Base-by-base conservation (phyloP, 441 rosid species). In the Arabidopsis lyrata region DNA sequence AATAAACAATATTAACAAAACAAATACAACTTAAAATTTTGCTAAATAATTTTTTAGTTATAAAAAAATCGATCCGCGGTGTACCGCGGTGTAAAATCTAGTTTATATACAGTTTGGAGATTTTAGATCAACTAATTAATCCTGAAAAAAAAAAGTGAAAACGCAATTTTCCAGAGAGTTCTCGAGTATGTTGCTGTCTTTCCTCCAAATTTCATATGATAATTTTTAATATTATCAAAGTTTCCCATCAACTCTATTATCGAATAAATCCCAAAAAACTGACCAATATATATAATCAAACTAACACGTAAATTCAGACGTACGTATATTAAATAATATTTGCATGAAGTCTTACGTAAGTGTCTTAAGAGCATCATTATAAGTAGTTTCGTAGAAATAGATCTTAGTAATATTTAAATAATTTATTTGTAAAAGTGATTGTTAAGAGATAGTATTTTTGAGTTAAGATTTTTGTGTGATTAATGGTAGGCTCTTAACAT, bases 321-420 rank as follows among this genome's bases (percentile, higher is more conserved):
- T 67, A 31, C 13, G 6, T 59, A 68, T 36, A 63, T 45, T 69
- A 36, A 15, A 70, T 63, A 56, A 49, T 15, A 58, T 49, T 70
- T 77, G 68, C 80, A 70, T 70, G 76, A 50, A 64, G 45, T 56
- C 76, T 70, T 76, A 70, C 80, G 72, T 70, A 64, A 77, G 67
- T 76, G 52, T 44, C 62, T 76, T 63, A 56, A n/a, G n/a, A n/a
- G n/a, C n/a, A n/a, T n/a, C n/a, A n/a, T n/a, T n/a, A n/a, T n/a
- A n/a, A n/a, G n/a, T n/a, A n/a, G n/a, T n/a, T n/a, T n/a, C n/a
- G n/a, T n/a, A n/a, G n/a, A n/a, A n/a, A n/a, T n/a, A n/a, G n/a
- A n/a, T n/a, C n/a, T n/a, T n/a, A n/a, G n/a, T n/a, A n/a, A n/a
- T n/a, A n/a, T n/a, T n/a, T n/a, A n/a, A n/a, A n/a, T n/a, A n/a